A percentile compares a stretch with the other conserved stretches of the same genome.
These are phyloP conservation scores for Echria macrotheca DNA, from an alignment of 495 filamentous ascomycete genomes.

Conservation along the genomic window DNA sequence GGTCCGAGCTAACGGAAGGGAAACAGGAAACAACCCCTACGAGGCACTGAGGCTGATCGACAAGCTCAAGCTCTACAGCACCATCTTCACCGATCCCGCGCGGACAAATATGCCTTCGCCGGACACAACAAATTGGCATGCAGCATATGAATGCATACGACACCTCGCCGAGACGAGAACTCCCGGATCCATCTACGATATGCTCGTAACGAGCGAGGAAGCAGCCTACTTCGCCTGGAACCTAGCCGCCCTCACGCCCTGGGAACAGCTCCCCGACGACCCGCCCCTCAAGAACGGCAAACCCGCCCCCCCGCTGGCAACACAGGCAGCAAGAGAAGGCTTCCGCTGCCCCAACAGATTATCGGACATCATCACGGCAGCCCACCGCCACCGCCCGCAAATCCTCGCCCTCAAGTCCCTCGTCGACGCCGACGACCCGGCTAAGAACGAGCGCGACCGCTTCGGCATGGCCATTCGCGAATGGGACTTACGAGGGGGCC, in stretches of 20 bases:
- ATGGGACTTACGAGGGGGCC: constrained; percentile 56
- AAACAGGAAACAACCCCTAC: constrained; percentile 61
- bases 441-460: constrained; percentile 32
- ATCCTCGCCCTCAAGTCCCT: constrained; percentile 56
- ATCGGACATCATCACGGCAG: constrained; percentile 56
- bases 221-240: constrained; percentile 69
- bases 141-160: constrained; percentile 48
- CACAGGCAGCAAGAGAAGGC: constrained; percentile 64
- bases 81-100: constrained; percentile 70
- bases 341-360: constrained; percentile 74
- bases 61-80: constrained; percentile 65
- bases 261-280: constrained; percentile 53
- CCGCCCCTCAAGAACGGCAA: constrained; percentile 33
- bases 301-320: constrained; percentile 44
- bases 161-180: constrained; percentile 42
- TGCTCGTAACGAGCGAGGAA: constrained; percentile 54
- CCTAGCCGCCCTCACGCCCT: constrained; percentile 69
- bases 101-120: constrained; percentile 32
- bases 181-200: constrained; percentile 42
- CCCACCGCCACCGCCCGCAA: constrained; percentile 51
- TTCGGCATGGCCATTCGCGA: constrained; percentile 73
- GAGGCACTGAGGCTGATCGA: constrained; percentile 67
- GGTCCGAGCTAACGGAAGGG: constrained; percentile 1
- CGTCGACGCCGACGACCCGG: constrained; percentile 34
- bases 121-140: constrained; percentile 37